Evolutionary conservation across 306 rosid species (phyloP).

Genomic region (Betula pendula): DNA sequence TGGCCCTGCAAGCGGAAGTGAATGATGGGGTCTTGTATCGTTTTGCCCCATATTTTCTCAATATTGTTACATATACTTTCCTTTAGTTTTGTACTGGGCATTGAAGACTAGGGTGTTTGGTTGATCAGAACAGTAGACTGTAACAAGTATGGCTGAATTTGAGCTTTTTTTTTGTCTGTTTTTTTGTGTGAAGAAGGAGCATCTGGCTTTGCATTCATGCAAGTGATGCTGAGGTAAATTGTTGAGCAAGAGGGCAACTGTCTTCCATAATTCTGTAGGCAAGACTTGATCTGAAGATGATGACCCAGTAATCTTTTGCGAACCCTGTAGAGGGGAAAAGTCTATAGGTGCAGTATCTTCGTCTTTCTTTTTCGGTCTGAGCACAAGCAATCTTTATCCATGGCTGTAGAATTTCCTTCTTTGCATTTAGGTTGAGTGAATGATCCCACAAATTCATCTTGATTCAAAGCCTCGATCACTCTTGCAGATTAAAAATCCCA

Average conservation of each 20-base stretch:
- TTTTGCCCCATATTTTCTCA: conserved; percentile 1
- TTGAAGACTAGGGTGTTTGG: conserved; percentile 16
- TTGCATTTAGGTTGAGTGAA: background rate
- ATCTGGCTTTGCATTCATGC: background rate
- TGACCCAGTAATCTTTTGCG: background rate
- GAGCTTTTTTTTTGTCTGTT: background rate
- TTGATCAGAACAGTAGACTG: conserved; percentile 17
- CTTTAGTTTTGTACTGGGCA: conserved; percentile 13
- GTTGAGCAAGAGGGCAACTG: background rate
- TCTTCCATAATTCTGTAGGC: background rate
- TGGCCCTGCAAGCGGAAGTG: conserved; percentile 76
- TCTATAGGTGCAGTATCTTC: background rate
- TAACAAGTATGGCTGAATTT: conserved; percentile 11
- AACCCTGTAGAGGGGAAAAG: background rate
- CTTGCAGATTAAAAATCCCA: no score
- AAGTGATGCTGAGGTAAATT: background rate
- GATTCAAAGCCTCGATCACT: background rate
- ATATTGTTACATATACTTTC: conserved; percentile 5
- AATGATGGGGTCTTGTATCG: conserved; percentile 33
- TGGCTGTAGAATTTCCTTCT: background rate
- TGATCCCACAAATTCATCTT: background rate
- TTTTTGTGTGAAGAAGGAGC: background rate
- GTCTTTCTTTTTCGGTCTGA: background rate
- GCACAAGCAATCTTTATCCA: no score
- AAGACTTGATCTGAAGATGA: background rate